These are phyloP conservation scores for Diaporthe australafricana DNA, from an alignment of 2,329 filamentous ascomycete genomes.

Conservation along the genomic window DNA sequence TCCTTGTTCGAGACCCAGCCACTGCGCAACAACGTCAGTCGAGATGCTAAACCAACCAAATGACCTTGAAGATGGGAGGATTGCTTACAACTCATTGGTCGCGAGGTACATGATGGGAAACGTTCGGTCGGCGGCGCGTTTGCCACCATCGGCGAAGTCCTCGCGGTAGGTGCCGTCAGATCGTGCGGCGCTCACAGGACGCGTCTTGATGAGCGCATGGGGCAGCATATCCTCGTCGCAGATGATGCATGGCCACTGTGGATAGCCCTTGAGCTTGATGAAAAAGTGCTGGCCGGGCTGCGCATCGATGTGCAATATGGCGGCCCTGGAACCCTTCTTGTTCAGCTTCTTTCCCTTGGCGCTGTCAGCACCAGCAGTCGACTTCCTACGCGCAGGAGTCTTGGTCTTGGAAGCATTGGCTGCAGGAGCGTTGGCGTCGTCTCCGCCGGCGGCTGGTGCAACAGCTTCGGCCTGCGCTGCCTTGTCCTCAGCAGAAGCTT, in stretches of 20 bases:
- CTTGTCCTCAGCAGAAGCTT: constrained; percentile 47
- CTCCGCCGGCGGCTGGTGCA: constrained; percentile 44
- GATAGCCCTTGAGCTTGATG: constrained; percentile 93
- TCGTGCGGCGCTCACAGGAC: constrained; percentile 86
- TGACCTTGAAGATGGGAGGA: not conserved
- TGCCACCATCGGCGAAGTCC: constrained; percentile 88
- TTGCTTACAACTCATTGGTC: constrained; percentile 96
- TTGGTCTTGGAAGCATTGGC: constrained; percentile 55
- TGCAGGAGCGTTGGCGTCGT: constrained; percentile 48
- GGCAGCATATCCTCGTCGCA: constrained; percentile 96
- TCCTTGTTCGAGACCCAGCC: constrained; percentile 92
- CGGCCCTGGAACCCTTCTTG: constrained; percentile 84
- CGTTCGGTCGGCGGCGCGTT: constrained; percentile 84
- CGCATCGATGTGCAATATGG: constrained; percentile 79
- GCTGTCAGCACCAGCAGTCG: constrained; percentile 69
- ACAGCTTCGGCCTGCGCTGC: constrained; percentile 41
- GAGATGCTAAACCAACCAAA: not conserved
- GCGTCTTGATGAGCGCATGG: constrained; percentile 76
- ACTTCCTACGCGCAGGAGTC: constrained; percentile 77
- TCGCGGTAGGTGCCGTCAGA: constrained; percentile 88
- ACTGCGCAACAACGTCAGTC: constrained; percentile 59
- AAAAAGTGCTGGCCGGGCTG: constrained; percentile 93
- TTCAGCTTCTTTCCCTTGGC: constrained; percentile 84
- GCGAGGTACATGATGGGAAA: constrained; percentile 95
- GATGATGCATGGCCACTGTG: constrained; percentile 93